Evolutionary conservation across 129 eudicot species (phyloP).

Genomic region (sunflower (Helianthus annuus)): HanXRQr2.0-SUNRISE NC_035436.2:190307927-190308426

Average conservation of each 20-base stretch:
- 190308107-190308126: not conserved
- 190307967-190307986: not conserved
- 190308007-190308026: not conserved
- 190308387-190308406: too few species aligned
- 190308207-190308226: not conserved
- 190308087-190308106: not conserved
- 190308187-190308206: not conserved
- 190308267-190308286: too few species aligned
- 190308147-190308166: not conserved
- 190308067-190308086: not conserved
- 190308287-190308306: too few species aligned
- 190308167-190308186: not conserved
- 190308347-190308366: too few species aligned
- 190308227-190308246: too few species aligned
- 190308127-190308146: not conserved
- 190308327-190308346: too few species aligned
- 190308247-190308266: too few species aligned
- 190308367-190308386: too few species aligned
- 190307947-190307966: slow-evolving; percentile 25
- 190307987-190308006: not conserved
- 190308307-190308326: too few species aligned
- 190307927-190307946: slow-evolving; percentile 12
- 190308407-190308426: too few species aligned
- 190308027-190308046: not conserved
- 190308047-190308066: not conserved